Percentiles rank a stretch among this genome's conserved stretches.
Conservation (phyloP, 345 rosid species). For the Hypericum perforatum region DNA sequence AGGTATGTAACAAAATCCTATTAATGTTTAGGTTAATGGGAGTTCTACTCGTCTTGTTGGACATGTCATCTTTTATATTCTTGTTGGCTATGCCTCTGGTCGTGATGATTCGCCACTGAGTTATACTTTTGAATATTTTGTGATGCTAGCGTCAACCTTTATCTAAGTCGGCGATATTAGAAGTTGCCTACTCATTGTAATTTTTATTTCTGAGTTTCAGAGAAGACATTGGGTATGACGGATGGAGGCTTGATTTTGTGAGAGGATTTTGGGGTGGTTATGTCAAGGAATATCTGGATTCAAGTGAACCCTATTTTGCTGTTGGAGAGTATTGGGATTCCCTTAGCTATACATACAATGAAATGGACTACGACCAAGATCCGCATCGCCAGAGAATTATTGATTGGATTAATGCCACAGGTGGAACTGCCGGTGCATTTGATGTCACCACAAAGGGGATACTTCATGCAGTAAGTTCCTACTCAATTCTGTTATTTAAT, state of each 20-base stretch:
- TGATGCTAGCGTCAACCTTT: conserved; percentile 1
- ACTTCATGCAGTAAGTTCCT: conserved; percentile 65
- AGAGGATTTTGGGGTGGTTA: conserved; percentile 99
- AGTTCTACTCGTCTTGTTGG: no score
- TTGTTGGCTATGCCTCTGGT: conserved; percentile 9
- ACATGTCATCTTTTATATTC: conserved; percentile 3
- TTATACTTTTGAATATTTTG: no score
- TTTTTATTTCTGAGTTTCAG: conserved; percentile 32
- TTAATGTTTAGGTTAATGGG: no score
- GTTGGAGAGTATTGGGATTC: conserved; percentile 99
- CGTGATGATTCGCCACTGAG: neutral
- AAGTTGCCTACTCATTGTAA: neutral
- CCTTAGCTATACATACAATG: conserved; percentile 69
- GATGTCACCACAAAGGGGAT: conserved; percentile 98
- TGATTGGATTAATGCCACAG: conserved; percentile 84
- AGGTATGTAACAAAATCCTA: conserved; percentile 32
- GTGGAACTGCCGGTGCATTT: conserved; percentile 83
- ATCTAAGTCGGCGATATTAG: neutral
- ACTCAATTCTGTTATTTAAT: neutral
- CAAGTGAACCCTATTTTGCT: conserved; percentile 73
- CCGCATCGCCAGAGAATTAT: conserved; percentile 87
- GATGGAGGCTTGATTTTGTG: conserved; percentile 98
- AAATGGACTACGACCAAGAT: conserved; percentile 92
- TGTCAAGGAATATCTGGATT: conserved; percentile 90
- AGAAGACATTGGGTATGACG: conserved; percentile 91